Base-by-base conservation (phyloP, 225 moss, liverwort and hornwort species). In the Sphagnum contortum region DNA sequence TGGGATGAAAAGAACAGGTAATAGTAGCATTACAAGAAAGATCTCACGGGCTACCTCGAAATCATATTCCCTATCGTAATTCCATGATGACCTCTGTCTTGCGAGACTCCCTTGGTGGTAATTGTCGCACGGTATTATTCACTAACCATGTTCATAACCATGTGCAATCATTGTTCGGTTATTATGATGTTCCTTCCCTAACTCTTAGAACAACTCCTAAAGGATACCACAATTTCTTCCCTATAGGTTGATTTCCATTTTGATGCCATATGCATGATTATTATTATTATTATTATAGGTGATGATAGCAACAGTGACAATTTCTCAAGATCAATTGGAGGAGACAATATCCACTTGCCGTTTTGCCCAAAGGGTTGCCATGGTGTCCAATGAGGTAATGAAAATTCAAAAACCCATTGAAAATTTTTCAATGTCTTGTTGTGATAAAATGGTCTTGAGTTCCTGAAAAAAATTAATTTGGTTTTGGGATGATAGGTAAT, bases 11-110 rank as follows among this genome's bases (percentile, higher is more conserved):
- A 48, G 44, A 61, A 65, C 81, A 92, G 88, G 93, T 94, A 8
- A 94, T 94, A 3, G 76, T 94, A 58, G 93, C 93, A 9, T 73
- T 94, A 50, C 90, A 90, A 54, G 90, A 90, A 82, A 88, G 86
- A 78, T 77, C 69, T 8, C 77, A 84, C 51, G 90, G 93, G 8
- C 90, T 83, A 64, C 63, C 67, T 56, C 85, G 90, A 48, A 74
- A 81, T 4, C 93, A 94, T 68, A 80, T 94, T 73, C 93, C 93
- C n/a, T 90, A 94, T 60, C 86, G 90, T 4, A 94, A 94, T 66
- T 94, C 90, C 13, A 90, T 94, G 88, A 88, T 90, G 88, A 94
- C 93, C 63, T 94, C 88, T 5, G 84, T 94, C 54, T n/a, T 94
- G 47, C 79, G 93, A 61, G 93, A 94, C 67, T 90, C 93, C 4